A percentile compares a stretch with the other conserved stretches of the same genome.
phyloP scores from a whole-genome alignment of 2,329 filamentous ascomycete species.

The Xylaria sp. region DNA sequence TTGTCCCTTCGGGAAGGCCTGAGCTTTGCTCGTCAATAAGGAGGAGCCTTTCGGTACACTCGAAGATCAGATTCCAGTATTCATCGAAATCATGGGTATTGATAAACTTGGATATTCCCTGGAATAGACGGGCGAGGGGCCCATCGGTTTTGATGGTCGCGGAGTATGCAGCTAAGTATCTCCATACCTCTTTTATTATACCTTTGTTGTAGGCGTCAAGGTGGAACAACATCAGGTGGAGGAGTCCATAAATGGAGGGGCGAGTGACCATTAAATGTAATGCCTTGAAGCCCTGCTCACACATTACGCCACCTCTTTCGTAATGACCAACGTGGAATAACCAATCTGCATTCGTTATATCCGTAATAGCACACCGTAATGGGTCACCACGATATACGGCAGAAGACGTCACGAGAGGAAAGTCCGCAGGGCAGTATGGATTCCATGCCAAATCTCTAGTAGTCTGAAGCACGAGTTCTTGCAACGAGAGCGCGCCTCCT shows the following conservation, averaged over 20 bases:
- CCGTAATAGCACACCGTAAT: conserved; percentile 48
- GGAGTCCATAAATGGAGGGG: conserved; percentile 46
- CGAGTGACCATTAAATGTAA: conserved; percentile 45
- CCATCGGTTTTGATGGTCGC: conserved; percentile 42
- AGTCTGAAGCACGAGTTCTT: conserved; percentile 47
- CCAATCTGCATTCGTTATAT: conserved; percentile 49
- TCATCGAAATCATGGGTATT: conserved; percentile 48
- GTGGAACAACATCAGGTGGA: conserved; percentile 45
- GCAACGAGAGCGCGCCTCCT: conserved; percentile 45
- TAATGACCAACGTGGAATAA: conserved; percentile 46
- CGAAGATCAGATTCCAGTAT: conserved; percentile 48
- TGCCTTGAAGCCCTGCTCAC: conserved; percentile 46
- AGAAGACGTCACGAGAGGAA: conserved; percentile 46
- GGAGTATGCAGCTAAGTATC: conserved; percentile 47
- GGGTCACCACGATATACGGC: conserved; percentile 46
- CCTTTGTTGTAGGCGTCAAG: conserved; percentile 47
- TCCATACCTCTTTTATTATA: conserved; percentile 48
- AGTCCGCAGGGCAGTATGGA: conserved; percentile 44
- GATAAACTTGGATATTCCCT: conserved; percentile 46
- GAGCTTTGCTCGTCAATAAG: conserved; percentile 44
- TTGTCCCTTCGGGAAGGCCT: conserved; percentile 45
- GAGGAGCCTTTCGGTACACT: conserved; percentile 47
- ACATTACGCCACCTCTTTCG: conserved; percentile 46
- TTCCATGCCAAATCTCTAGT: conserved; percentile 47
- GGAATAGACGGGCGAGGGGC: conserved; percentile 45